Base-by-base conservation (phyloP, 2,329 filamentous ascomycete species). In the Cladosporium sp. region DNA sequence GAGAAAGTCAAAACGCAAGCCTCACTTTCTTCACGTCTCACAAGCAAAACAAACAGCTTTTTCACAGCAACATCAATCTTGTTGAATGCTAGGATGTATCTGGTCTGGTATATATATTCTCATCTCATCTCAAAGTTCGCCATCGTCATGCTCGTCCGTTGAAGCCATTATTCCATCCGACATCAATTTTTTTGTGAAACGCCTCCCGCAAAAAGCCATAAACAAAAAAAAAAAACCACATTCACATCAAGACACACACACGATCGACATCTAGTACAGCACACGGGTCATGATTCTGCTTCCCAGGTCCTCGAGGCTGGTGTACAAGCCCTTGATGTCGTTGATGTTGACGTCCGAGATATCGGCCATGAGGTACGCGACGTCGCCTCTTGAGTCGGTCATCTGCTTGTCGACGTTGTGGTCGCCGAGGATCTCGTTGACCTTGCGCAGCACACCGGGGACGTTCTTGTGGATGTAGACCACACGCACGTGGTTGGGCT, bases 361-460 rank as follows among this genome's bases (percentile, higher is more conserved):
- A 82, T 99, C 95, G 8, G 95, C 95, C 93, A 99, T 97, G 69
- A 99, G 84, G 78, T 99, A 99, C 24, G 95, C 95, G 71, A 92
- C 90, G 77, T 98, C 94, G 72, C 93, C 94, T 82, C 90, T 90
- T 80, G 91, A 96, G 79, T 98, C 95, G 60, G 92, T 95, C 83
- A 96, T 98, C 81, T 99, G 95, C 85, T 98, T 98, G 82, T 97
- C 94, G 73, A 99, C 93, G 79, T 99, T 99, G 84, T 99, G 93
- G 75, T 96, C 89, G 52, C 91, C 92, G 58, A 99, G 86, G 69
- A 98, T 92, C 75, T 95, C 92, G 84, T 99, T 99, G 71, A 99
- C 95, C 82, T 90, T 92, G 75, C 93, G 88, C 78, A 99, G 84
- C 69, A 99, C 95, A 84, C 95, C 95, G 58, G 95, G 95, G 26